Base-by-base conservation (phyloP, 768 basidiomycete species). In the Steccherinum ochraceum region DNA sequence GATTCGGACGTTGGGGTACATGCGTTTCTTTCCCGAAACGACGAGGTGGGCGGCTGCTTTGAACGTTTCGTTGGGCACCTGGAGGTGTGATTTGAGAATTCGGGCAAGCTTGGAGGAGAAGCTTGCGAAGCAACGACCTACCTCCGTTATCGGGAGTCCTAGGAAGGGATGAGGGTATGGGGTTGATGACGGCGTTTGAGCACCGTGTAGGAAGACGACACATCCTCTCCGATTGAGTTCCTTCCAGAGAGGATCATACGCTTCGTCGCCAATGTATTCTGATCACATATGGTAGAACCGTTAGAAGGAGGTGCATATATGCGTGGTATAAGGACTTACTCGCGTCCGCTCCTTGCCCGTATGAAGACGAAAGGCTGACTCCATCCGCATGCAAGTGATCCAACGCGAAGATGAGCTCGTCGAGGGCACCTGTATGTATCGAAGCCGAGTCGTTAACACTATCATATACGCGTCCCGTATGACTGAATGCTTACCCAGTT, bases 41-140 rank as follows among this genome's bases (percentile, higher is more conserved):
- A 89, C 85, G 45, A 90, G 75, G 60, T 87, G 84, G 2, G 86
- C 80, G 26, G 86, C 86, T 1, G 85, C 88, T 68, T 88, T 89
- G 72, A 80, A 88, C 0, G 87, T 90, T 65, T 89, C 87, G 61
- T 87, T 83, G 5, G 86, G 87, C 0, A 86, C 85, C 86, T 89
- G 50, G 50, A 39, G 20, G 39, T n/a, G n/a, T n/a, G n/a, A n/a
- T n/a, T n/a, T n/a, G n/a, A n/a, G n/a, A n/a, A n/a, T n/a, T n/a
- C n/a, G 35, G 40, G 35, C 48, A 51, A 20, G 52, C 55, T 48
- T 48, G 20, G 52, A 47, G 52, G 51, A 12, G 3, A 13, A 23
- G 35, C 30, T 44, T 10, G 12, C 27, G 20, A 49, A 42, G 45
- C 21, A n/a, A 25, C n/a, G n/a, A n/a, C n/a, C 50, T 61, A 83